Percentiles rank a stretch among this genome's conserved stretches.
phyloP scores from a whole-genome alignment of 371 early-diverging fungal species.

The Basidiobolus heterosporus region DNA sequence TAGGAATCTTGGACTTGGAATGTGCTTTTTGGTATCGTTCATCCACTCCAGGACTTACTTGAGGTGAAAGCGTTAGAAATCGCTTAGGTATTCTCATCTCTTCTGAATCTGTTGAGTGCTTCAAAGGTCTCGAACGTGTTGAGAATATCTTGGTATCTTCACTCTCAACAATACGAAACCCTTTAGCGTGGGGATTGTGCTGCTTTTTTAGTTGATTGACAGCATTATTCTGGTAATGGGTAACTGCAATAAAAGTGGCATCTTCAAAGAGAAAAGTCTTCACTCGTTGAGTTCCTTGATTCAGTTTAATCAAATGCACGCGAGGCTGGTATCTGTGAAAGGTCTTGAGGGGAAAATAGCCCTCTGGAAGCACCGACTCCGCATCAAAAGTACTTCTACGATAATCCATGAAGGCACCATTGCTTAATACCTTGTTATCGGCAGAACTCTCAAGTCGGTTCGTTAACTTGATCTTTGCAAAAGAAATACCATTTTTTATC shows the following conservation, averaged over 20 bases:
- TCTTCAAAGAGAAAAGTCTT: constrained; percentile 13
- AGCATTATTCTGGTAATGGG: constrained; percentile 31
- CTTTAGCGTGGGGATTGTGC: constrained; percentile 33
- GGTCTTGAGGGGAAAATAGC: constrained; percentile 15
- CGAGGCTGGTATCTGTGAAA: constrained; percentile 28
- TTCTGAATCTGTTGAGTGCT: too few relatives aligned
- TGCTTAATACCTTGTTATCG: not conserved
- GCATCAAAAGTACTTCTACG: too few relatives aligned
- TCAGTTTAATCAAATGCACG: constrained; percentile 16
- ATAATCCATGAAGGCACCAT: not conserved
- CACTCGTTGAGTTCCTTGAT: not conserved
- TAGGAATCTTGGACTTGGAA: too few relatives aligned
- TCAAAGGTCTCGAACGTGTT: too few relatives aligned
- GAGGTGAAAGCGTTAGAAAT: too few relatives aligned
- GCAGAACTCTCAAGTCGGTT: constrained; percentile 8
- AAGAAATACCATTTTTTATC: constrained; percentile 16
- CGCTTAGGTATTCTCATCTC: too few relatives aligned
- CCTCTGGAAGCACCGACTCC: constrained; percentile 2
- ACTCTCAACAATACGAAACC: constrained; percentile 12
- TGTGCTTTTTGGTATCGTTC: too few relatives aligned
- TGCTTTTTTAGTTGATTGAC: constrained; percentile 30
- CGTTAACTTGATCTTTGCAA: constrained; percentile 24
- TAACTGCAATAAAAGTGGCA: constrained; percentile 28
- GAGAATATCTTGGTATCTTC: not conserved
- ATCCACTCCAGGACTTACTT: too few relatives aligned